These are phyloP conservation scores for Tolypocladium endophyticum DNA, from an alignment of 2,329 filamentous ascomycete species.

Conservation along the genomic window DNA sequence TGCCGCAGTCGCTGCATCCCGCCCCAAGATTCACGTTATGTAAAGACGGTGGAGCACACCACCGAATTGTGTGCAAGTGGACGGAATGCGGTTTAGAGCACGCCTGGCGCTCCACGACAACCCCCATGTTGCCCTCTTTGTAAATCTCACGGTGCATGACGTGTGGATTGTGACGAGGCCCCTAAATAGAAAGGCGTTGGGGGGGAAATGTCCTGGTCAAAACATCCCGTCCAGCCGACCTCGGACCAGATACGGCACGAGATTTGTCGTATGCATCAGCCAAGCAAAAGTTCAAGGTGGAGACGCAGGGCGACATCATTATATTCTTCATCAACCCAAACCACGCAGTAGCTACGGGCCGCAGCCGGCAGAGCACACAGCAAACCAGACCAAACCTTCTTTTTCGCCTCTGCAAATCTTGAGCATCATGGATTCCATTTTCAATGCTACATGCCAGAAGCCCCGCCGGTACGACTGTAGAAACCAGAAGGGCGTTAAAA, in stretches of 20 bases:
- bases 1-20: not conserved
- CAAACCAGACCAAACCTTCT: constrained; percentile 1
- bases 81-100: not conserved
- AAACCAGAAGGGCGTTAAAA: constrained; percentile 34
- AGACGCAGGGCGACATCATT: not conserved
- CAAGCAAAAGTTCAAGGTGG: not conserved
- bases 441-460: constrained; percentile 49
- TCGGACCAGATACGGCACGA: not conserved
- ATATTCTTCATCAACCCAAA: not conserved
- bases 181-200: too few relatives aligned
- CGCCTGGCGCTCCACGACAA: not conserved
- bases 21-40: not conserved
- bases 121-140: not conserved
- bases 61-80: not conserved
- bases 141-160: not conserved
- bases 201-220: not conserved
- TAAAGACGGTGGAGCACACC: not conserved
- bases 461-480: constrained; percentile 39
- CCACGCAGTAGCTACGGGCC: not conserved
- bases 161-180: not conserved
- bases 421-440: constrained; percentile 42
- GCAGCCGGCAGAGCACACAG: not conserved
- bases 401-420: constrained; percentile 4
- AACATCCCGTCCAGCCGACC: not conserved
- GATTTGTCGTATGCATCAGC: not conserved